Evolutionary conservation across 2,329 filamentous ascomycete genomes (phyloP), one percentile per base, ranked within the genome.

Genomic region (Aspergillus viridinutans): DNA sequence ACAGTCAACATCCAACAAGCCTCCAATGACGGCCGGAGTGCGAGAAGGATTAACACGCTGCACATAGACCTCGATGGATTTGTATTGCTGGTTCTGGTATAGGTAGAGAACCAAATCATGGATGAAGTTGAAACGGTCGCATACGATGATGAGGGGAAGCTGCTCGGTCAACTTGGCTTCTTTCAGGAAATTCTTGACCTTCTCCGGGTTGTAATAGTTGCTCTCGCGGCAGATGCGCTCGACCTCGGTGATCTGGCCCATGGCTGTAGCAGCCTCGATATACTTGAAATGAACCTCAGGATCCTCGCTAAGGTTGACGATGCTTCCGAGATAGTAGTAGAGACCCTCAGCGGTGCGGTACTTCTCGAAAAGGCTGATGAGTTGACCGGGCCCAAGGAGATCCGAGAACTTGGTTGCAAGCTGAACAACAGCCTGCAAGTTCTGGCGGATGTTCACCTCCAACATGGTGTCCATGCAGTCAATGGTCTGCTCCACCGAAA

Each of bases 141-240:
- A 99, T 58, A 99, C 92, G 67, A 97, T 97, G 77, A 99, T 99
- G 54, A 99, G 81, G 47, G 94, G 94, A 47, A 99, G 83, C 78
- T 97, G 93, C 75, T 99, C 94, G 1, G 88, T 87, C 48, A 99
- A 81, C 64, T 88, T 89, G 54, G 94, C 93, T 74, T 99, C 95
- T 80, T 99, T 99, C 60, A 99, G 81, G 85, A 97, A 99, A 80
- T 99, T 99, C 83, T 97, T 97, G 57, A 97, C 91, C 81, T 96
- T 96, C 76, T 97, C 92, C 0, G 92, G 84, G 74, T 97, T 93
- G 78, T 92, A 93, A 70, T 84, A 83, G 73, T 89, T 92, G 82
- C 89, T 95, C 74, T 99, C 94, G 60, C 95, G 87, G 80, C 93
- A 97, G 69, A 99, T 93, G 54, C 94, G 90, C 82, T 99, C 93